Percentiles rank a stretch among this genome's conserved stretches.
These are phyloP conservation scores for Grigorovia yakushimaensis DNA, from an alignment of 805 yeast genomes.

Conservation along the genomic window DNA sequence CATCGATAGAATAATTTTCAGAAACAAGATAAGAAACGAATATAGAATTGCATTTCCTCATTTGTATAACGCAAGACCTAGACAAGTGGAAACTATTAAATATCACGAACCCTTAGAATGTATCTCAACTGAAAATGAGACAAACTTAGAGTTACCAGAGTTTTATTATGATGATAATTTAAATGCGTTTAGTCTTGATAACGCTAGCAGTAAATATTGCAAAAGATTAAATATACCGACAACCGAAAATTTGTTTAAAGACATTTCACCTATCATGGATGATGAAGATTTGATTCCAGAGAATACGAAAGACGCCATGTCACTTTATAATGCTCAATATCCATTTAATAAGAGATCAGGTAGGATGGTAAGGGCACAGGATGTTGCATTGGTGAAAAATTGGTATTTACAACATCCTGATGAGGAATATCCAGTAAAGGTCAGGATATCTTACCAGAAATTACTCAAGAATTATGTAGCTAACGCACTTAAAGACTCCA, in stretches of 20 bases:
- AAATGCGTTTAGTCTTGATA: constrained; percentile 42
- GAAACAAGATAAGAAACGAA: constrained; percentile 71
- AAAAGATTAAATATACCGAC: constrained; percentile 24
- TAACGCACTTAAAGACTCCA: constrained; percentile 49
- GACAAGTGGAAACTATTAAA: constrained; percentile 50
- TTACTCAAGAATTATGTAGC: constrained; percentile 66
- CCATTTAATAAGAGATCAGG: constrained; percentile 80
- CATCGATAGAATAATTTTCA: constrained; percentile 74
- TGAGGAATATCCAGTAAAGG: constrained; percentile 57
- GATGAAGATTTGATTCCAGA: constrained; percentile 38
- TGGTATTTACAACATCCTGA: constrained; percentile 74
- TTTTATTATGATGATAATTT: constrained; percentile 46
- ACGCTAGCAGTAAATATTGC: constrained; percentile 9
- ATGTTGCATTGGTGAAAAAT: constrained; percentile 70
- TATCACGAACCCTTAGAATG: constrained; percentile 58
- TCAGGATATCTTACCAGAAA: constrained; percentile 81
- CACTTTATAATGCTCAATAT: constrained; percentile 69
- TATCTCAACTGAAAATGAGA: constrained; percentile 30
- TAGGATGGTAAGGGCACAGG: constrained; percentile 70
- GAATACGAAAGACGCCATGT: constrained; percentile 46
- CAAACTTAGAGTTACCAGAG: constrained; percentile 42
- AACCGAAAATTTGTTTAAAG: constrained; percentile 34
- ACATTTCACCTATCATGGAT: constrained; percentile 43
- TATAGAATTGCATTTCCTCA: constrained; percentile 81
- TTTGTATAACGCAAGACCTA: constrained; percentile 68